Evolutionary conservation across 164 flowering plant species (phyloP), one percentile per base, ranked within the genome.

Genomic region (Magnolia sinica): DNA sequence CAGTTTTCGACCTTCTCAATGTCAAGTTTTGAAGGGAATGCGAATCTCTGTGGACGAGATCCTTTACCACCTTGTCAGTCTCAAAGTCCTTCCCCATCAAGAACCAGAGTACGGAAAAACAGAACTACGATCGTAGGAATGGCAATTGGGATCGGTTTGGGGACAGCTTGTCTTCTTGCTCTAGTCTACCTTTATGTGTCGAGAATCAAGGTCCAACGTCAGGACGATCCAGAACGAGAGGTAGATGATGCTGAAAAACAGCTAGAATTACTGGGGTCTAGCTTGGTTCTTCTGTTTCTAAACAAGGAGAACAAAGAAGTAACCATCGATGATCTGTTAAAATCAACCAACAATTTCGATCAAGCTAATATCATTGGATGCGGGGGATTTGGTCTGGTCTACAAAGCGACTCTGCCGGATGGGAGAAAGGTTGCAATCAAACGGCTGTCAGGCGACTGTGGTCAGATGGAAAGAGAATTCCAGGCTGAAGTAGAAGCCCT

Each of bases 341-440:
- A 81, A 74, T 86, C 91, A 0, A 92, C 97, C 58, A 79, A 89
- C 83, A 84, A 86, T 79, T 92, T 92, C 67, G 92, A 92, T 75
- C 97, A 92, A 76, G 87, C 89, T 71, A 89, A 91, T 50, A 92
- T 92, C 68, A 86, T 91, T 50, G 95, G 97, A 0, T 92, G 95
- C 79, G 95, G 95, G 16, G 95, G 95, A 18, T 92, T 92, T 69
- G 97, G 97, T 20, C 79, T 92, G 63, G 97, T 92, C 58, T 92
- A 91, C 79, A 88, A 74, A 84, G 95, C 93, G 19, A 82, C 84
- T 68, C 87, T 92, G 3, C 91, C 90, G 24, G 91, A 91, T 78
- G 89, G 92, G 24, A 79, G 80, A 66, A 89, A 86, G 73, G 87
- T 86, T 64, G 97, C 97, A 16, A 89, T 92, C 74, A 92, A 92